A percentile compares a stretch with the other conserved stretches of the same genome.
These are phyloP conservation scores for Aspergillus sp. DNA, from an alignment of 2,329 filamentous ascomycete genomes.

Conservation along the genomic window DNA sequence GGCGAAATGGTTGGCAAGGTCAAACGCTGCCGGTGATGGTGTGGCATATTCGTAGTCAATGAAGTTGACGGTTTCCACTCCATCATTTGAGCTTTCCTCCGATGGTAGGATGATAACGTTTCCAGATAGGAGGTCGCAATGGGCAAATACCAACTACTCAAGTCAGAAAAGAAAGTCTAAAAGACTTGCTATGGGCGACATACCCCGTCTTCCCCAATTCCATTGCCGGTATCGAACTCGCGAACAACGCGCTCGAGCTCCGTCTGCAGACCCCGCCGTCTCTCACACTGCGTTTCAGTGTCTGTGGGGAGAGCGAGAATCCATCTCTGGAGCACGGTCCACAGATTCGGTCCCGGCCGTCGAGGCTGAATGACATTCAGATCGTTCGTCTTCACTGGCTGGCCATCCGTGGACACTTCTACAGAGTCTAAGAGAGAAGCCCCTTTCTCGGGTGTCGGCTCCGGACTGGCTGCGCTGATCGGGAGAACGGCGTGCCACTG, in stretches of 20 bases:
- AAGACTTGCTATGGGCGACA: constrained; percentile 12
- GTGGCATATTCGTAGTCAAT: constrained; percentile 99
- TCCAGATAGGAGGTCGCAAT: constrained; percentile 93
- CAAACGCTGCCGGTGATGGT: constrained; percentile 90
- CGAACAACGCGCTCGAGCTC: constrained; percentile 71
- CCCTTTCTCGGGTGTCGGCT: constrained; percentile 17
- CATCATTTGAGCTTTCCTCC: constrained; percentile 31
- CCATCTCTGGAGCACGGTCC: constrained; percentile 97
- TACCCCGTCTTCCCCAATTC: constrained; percentile 74
- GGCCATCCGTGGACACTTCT: constrained; percentile 18
- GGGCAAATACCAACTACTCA: constrained; percentile 78
- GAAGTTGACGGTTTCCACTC: constrained; percentile 67
- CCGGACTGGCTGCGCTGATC: constrained; percentile 47
- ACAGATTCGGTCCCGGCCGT: constrained; percentile 79
- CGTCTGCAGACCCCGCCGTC: constrained; percentile 67
- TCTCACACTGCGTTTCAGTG: constrained; percentile 67
- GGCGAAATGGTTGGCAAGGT: constrained; percentile 96
- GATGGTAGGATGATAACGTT: constrained; percentile 81
- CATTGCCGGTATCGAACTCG: constrained; percentile 73
- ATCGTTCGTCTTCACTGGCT: constrained; percentile 17
- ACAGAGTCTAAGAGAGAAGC: constrained; percentile 21
- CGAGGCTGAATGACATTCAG: constrained; percentile 54
- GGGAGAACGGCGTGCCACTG: constrained; percentile 84
- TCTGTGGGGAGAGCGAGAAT: constrained; percentile 76
- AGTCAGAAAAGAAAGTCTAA: background rate